A percentile compares a stretch with the other conserved stretches of the same genome.
These are phyloP conservation scores for Fusarium compactum DNA, from an alignment of 2,329 filamentous ascomycete species.

Conservation along the genomic window DNA sequence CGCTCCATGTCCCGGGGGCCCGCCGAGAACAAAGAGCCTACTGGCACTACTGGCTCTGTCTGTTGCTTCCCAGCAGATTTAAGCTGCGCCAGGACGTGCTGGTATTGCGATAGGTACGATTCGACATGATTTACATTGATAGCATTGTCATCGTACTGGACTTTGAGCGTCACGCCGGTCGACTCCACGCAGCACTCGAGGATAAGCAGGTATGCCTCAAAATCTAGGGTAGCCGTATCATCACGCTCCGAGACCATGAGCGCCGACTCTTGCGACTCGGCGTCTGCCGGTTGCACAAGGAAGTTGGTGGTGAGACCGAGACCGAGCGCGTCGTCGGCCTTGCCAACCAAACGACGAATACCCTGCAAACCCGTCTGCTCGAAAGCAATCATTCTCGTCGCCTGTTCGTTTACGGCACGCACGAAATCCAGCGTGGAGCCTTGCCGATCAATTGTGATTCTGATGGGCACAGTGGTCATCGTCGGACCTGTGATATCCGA, in stretches of 20 bases:
- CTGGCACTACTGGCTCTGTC: not conserved
- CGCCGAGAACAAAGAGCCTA: conserved; percentile 11
- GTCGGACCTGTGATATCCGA: conserved; percentile 5
- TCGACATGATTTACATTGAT: conserved; percentile 5
- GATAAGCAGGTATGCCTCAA: conserved; percentile 7
- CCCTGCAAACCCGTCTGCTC: conserved; percentile 10
- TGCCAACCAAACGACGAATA: conserved; percentile 1
- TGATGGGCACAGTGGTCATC: conserved; percentile 8
- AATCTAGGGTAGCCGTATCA: not conserved
- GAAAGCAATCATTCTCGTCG: conserved; percentile 9
- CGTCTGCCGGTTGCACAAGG: not conserved
- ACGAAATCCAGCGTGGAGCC: not conserved
- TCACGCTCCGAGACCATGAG: conserved; percentile 4
- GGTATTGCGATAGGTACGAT: conserved; percentile 3
- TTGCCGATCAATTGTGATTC: conserved; percentile 3
- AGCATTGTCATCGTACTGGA: conserved; percentile 12
- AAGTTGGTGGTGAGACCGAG: conserved; percentile 4
- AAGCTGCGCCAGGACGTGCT: conserved; percentile 10
- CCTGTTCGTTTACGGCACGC: not conserved
- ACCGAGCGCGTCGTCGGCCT: conserved; percentile 3
- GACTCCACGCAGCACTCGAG: conserved; percentile 12
- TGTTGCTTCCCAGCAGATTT: conserved; percentile 6
- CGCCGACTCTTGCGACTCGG: not conserved
- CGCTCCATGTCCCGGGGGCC: conserved; percentile 5
- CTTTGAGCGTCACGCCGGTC: conserved; percentile 11